Evolutionary conservation across 306 rosid genomes (phyloP).

Genomic region (Cicer judaicum): DNA sequence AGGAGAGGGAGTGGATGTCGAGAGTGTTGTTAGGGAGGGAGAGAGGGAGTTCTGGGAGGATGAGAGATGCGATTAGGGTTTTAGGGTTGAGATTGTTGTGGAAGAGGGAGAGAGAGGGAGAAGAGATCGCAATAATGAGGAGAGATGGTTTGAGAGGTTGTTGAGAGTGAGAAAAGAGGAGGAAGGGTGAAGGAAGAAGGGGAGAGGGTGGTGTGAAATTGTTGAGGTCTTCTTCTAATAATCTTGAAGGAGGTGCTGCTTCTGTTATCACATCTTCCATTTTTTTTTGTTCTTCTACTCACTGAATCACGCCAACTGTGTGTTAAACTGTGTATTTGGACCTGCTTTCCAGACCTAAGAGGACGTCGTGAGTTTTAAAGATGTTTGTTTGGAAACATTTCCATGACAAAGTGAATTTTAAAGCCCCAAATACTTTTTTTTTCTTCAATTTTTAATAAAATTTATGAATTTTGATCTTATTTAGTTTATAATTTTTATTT

Average conservation of each 20-base stretch:
- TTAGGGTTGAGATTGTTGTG: conserved; percentile 44
- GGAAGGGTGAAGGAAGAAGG: conserved; percentile 70
- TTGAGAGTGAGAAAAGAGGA: conserved; percentile 54
- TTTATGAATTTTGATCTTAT: no score
- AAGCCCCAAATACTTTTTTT: no score
- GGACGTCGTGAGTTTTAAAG: no score
- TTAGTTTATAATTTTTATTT: no score
- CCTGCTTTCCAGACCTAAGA: no score
- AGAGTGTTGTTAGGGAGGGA: conserved; percentile 55
- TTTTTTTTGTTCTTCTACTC: not conserved
- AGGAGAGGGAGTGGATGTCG: conserved; percentile 56
- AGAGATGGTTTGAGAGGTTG: conserved; percentile 69
- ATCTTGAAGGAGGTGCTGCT: conserved; percentile 81
- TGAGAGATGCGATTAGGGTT: conserved; percentile 64
- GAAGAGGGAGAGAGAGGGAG: conserved; percentile 68
- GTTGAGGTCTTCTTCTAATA: conserved; percentile 81
- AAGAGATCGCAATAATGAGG: conserved; percentile 70
- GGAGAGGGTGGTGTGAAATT: conserved; percentile 67
- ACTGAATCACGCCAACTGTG: no score
- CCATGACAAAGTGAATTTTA: no score
- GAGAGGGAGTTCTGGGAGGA: conserved; percentile 71
- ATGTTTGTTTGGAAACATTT: no score
- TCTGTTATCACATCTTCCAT: conserved; percentile 91
- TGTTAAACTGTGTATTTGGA: no score
- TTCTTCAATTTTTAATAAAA: no score